Evolutionary conservation across 139 green algal species (phyloP), one percentile per base, ranked within the genome.

Genomic region (Picochlorum sp.): DNA sequence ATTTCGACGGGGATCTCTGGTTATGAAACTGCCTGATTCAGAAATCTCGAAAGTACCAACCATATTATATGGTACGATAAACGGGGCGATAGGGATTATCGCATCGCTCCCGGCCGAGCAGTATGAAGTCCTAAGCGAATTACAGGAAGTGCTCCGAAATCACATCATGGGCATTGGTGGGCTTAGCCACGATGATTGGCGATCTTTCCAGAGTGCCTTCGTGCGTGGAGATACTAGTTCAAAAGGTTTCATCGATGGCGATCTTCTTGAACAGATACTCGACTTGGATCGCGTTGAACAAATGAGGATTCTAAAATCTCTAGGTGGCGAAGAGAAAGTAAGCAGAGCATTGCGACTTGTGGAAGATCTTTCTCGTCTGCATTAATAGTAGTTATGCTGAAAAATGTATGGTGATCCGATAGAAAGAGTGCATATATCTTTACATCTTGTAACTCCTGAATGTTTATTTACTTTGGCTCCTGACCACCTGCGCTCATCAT

Each of bases 11-110:
- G 93, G 93, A 41, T 94, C 79, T 9, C 74, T 98, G 16, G 93
- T 98, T n/a, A 97, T 98, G 92, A 79, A 83, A 34, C 67, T 94
- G 56, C 88, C 92, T 1, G 92, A 98, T 77, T 77, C 71, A 1
- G 77, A 86, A 67, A 54, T 81, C 24, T 72, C 80, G 14, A 31
- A 71, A 2, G 77, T 94, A 30, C 87, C 85, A 4, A 95, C 90
- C 1, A 28, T 88, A 20, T 72, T 99, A 44, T 98, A 88, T 74
- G 91, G 77, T n/a, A 92, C 85, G 6, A 84, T 94, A 50, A 88
- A 87, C 34, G 93, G 93, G 2, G 74, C 83, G n/a, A 82, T 99
- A 26, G 92, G 92, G 28, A 72, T 99, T 15, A 67, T 98, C 1
- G 91, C 86, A 23, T 83, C 66, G 30, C 77, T 99, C 63, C 82